Percentiles rank a stretch among this genome's conserved stretches.
These are phyloP conservation scores for Poronia punctata DNA, from an alignment of 495 filamentous ascomycete species.

Conservation along the genomic window DNA sequence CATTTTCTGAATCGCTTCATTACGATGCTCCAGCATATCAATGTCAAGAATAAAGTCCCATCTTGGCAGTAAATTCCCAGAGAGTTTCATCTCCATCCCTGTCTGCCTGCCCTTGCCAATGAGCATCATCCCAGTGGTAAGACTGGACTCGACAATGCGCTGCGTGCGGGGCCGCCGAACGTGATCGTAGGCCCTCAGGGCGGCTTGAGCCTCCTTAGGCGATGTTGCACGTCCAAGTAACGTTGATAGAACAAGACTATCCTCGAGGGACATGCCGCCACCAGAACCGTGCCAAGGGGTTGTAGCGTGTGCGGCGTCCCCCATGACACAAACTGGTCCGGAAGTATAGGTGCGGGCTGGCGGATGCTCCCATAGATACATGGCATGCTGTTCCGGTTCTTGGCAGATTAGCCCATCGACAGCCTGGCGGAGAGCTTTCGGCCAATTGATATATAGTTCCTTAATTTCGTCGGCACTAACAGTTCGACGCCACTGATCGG, in stretches of 20 bases:
- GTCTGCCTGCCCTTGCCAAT: slow-evolving; percentile 1
- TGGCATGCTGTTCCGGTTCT: slow-evolving; percentile 2
- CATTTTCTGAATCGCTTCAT: slow-evolving; percentile 17
- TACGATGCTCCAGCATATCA: slow-evolving; percentile 14
- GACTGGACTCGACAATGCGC: slow-evolving; percentile 21
- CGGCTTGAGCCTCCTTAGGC: slow-evolving; percentile 9
- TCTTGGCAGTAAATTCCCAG: neutral
- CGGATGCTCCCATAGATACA: slow-evolving; percentile 15
- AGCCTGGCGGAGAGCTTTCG: slow-evolving; percentile 5
- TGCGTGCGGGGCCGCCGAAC: slow-evolving; percentile 16
- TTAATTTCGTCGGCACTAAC: slow-evolving; percentile 12
- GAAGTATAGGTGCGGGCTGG: slow-evolving; percentile 12
- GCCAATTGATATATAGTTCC: slow-evolving; percentile 9
- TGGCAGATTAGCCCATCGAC: slow-evolving; percentile 12
- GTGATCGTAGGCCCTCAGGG: slow-evolving; percentile 15
- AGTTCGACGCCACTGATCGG: slow-evolving; percentile 5
- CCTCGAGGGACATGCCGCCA: slow-evolving; percentile 32
- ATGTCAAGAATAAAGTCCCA: slow-evolving; percentile 19
- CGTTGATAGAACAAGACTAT: slow-evolving; percentile 25
- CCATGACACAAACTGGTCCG: slow-evolving; percentile 26
- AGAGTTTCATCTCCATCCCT: slow-evolving; percentile 4
- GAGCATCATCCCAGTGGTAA: slow-evolving; percentile 20
- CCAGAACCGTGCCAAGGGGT: slow-evolving; percentile 30
- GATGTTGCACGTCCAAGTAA: slow-evolving; percentile 19
- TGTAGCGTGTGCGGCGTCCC: slow-evolving; percentile 39